Percentiles rank a stretch among this genome's conserved stretches.
Conservation (phyloP, 2,329 filamentous ascomycete genomes). For the Sclerotinia subarctica region DNA sequence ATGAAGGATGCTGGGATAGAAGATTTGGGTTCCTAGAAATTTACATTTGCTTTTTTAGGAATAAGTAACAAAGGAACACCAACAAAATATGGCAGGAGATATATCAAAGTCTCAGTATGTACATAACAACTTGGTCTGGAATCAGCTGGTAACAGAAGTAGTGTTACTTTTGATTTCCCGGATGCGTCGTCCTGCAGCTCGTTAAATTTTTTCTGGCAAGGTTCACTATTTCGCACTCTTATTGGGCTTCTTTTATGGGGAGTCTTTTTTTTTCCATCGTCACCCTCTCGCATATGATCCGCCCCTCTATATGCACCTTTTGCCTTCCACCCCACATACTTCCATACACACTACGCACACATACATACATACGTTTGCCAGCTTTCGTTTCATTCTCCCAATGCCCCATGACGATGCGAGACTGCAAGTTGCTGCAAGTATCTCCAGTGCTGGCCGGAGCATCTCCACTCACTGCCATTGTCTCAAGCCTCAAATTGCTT, state of each 20-base stretch:
- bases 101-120: constrained; percentile 22
- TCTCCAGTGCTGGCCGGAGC: constrained; percentile 37
- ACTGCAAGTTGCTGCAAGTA: constrained; percentile 33
- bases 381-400: constrained; percentile 28
- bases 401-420: constrained; percentile 32
- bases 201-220: constrained; percentile 22
- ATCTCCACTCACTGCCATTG: constrained; percentile 34
- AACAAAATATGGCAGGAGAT: constrained; percentile 8
- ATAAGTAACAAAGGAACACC: constrained; percentile 23
- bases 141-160: constrained; percentile 23
- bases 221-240: constrained; percentile 1
- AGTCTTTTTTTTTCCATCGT: constrained; percentile 24
- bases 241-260: constrained; percentile 19
- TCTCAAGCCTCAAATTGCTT: constrained; percentile 33
- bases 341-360: constrained; percentile 24
- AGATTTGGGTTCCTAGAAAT: neutral
- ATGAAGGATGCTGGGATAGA: neutral
- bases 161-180: constrained; percentile 27
- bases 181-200: constrained; percentile 30
- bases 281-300: constrained; percentile 20
- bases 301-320: constrained; percentile 21
- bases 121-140: constrained; percentile 13
- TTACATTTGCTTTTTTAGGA: neutral
- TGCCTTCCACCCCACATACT: constrained; percentile 23
- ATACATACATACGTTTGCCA: constrained; percentile 29